Percentiles rank a stretch among this genome's conserved stretches.
phyloP scores from a whole-genome alignment of 169 alveolate genomes.

The Sarcocystis neurona region DNA sequence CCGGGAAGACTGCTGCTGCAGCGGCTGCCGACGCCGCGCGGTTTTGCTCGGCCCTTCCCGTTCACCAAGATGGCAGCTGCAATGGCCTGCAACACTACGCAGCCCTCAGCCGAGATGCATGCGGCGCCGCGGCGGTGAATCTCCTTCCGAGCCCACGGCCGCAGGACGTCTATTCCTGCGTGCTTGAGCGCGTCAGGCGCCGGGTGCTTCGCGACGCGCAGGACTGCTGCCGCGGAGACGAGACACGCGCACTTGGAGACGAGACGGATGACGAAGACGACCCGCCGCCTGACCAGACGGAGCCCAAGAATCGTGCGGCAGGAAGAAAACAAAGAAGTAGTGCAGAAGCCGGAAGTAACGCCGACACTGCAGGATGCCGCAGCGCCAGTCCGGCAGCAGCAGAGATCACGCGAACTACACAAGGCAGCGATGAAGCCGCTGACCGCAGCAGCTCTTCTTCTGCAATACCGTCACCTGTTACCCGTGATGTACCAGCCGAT shows the following conservation, averaged over 20 bases:
- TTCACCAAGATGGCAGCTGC: slow-evolving; percentile 98
- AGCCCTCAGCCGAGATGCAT: slow-evolving; percentile 94
- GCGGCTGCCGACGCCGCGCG: slow-evolving; percentile 81
- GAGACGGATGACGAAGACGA: not conserved
- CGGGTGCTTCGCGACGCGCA: slow-evolving; percentile 43
- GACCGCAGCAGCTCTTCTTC: too few species aligned
- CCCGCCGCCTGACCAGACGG: not conserved
- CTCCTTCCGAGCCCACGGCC: slow-evolving; percentile 90
- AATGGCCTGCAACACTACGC: slow-evolving; percentile 95
- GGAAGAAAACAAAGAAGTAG: too few species aligned
- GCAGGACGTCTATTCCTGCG: slow-evolving; percentile 95
- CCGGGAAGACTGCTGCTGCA: slow-evolving; percentile 56
- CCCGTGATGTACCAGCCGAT: too few species aligned
- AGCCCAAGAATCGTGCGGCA: not conserved
- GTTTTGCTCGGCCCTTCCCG: slow-evolving; percentile 86
- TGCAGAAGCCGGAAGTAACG: too few species aligned
- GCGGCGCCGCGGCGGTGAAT: slow-evolving; percentile 94
- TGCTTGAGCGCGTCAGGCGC: slow-evolving; percentile 66
- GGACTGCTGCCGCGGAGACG: not conserved
- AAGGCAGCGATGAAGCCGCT: too few species aligned
- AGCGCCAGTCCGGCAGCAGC: too few species aligned
- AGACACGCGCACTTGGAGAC: not conserved
- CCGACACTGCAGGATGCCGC: too few species aligned
- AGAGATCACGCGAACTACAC: too few species aligned
- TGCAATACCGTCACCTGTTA: too few species aligned